Conservation (phyloP, 441 rosid genomes). For the Gossypium schwendimanii region DNA sequence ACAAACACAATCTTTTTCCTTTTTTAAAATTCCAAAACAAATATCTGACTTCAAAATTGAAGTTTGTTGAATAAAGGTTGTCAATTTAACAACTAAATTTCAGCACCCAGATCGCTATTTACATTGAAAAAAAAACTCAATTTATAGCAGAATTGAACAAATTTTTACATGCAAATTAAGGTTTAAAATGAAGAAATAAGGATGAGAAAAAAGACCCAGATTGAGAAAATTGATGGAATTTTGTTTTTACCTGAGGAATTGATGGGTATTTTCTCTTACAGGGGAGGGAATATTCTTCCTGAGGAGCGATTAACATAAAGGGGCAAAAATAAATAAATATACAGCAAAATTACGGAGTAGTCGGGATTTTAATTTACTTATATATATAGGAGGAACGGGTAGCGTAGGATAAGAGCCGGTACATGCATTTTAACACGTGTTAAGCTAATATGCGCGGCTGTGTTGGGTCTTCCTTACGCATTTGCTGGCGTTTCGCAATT, state of each 20-base stretch:
- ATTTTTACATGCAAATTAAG: background rate
- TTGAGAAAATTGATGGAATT: background rate
- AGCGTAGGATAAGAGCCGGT: slow-evolving; percentile 23
- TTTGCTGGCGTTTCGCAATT: slow-evolving; percentile 21
- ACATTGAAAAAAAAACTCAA: background rate
- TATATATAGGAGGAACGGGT: background rate
- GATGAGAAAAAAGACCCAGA: slow-evolving; percentile 3
- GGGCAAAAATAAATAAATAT: too few relatives aligned
- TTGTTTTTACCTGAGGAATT: slow-evolving; percentile 5
- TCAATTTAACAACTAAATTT: background rate
- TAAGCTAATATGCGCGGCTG: slow-evolving; percentile 22
- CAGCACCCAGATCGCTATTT: background rate
- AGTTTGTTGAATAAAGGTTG: background rate
- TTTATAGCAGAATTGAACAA: slow-evolving; percentile 5
- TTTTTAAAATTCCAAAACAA: background rate
- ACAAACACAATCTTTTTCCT: background rate
- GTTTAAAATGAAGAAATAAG: background rate
- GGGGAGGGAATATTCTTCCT: background rate
- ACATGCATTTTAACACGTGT: background rate
- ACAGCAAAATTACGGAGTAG: too few relatives aligned
- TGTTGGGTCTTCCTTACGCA: slow-evolving; percentile 12
- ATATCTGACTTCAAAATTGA: background rate
- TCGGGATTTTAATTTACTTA: too few relatives aligned
- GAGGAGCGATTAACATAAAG: background rate
- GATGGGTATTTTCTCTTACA: background rate